Conservation (phyloP, 2,329 filamentous ascomycete species). For the Phoma sp. region DNA sequence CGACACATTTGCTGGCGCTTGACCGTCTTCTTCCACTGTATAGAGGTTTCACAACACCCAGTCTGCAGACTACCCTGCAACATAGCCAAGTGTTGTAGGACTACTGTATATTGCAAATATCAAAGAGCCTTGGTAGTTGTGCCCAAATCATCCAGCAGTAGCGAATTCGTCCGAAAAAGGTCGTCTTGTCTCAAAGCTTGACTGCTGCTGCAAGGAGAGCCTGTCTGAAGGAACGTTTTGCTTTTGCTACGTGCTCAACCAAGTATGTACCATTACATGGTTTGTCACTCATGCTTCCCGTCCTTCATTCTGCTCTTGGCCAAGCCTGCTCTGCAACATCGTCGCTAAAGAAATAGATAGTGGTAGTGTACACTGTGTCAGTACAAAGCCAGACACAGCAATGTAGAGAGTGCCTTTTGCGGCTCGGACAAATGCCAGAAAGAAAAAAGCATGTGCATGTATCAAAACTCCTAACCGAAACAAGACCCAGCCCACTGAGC, state of each 20-base stretch:
- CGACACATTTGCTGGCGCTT: not conserved
- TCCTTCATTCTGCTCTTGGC: slow-evolving; percentile 10
- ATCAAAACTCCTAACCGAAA: slow-evolving; percentile 41
- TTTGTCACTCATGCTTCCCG: slow-evolving; percentile 15
- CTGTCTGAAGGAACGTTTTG: slow-evolving; percentile 27
- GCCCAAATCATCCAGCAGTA: too few relatives aligned
- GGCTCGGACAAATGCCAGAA: slow-evolving; percentile 27
- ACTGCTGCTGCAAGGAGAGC: not conserved
- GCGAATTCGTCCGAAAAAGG: too few relatives aligned
- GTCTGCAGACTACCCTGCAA: too few relatives aligned
- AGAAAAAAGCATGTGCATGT: slow-evolving; percentile 44
- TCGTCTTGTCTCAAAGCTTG: too few relatives aligned
- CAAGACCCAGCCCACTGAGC: slow-evolving; percentile 37
- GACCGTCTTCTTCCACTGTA: not conserved
- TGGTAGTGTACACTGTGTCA: slow-evolving; percentile 39
- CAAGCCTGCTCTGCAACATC: slow-evolving; percentile 23
- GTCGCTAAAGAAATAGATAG: slow-evolving; percentile 25
- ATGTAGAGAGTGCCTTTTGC: not conserved
- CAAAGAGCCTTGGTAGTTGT: too few relatives aligned
- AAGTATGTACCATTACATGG: slow-evolving; percentile 27
- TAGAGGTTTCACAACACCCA: not conserved
- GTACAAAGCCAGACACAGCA: slow-evolving; percentile 30
- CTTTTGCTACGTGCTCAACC: slow-evolving; percentile 36
- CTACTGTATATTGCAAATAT: too few relatives aligned
- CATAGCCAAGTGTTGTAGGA: too few relatives aligned